Conservation (phyloP, 2,329 filamentous ascomycete genomes). For the Trichoderma atroviride region DNA sequence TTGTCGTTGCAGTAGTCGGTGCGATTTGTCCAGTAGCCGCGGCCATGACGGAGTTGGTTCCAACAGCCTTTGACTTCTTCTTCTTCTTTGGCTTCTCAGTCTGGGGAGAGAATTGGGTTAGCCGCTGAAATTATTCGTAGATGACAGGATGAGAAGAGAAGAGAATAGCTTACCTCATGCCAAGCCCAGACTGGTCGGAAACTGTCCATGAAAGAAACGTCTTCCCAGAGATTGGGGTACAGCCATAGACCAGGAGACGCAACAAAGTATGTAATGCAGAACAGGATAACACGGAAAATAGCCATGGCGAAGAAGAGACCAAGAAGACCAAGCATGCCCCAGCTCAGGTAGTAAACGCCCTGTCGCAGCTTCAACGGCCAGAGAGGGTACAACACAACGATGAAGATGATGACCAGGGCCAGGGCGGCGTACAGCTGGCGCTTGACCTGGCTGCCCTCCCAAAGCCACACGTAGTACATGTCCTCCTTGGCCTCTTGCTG, state of each 20-base stretch:
- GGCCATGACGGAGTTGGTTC: conserved; percentile 50
- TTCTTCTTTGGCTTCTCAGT: conserved; percentile 55
- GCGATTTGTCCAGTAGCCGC: conserved; percentile 56
- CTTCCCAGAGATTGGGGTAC: conserved; percentile 96
- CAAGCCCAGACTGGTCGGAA: conserved; percentile 97
- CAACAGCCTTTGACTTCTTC: conserved; percentile 53
- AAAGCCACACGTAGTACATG: conserved; percentile 96
- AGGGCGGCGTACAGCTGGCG: conserved; percentile 87
- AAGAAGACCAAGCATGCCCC: conserved; percentile 86
- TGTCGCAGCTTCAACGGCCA: conserved; percentile 91
- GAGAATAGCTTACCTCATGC: conserved; percentile 74
- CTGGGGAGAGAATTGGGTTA: conserved; percentile 32
- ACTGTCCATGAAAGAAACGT: conserved; percentile 96
- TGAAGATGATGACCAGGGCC: conserved; percentile 80
- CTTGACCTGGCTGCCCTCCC: conserved; percentile 91
- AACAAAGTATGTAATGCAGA: conserved; percentile 87
- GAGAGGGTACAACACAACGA: conserved; percentile 90
- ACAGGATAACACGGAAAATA: conserved; percentile 93
- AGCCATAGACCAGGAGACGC: conserved; percentile 91
- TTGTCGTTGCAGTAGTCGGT: conserved; percentile 58
- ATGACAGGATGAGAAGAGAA: not conserved
- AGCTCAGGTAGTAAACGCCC: conserved; percentile 96
- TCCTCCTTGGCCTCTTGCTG: conserved; percentile 88
- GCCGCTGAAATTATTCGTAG: not conserved
- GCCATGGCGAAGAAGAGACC: conserved; percentile 97